Conservation (phyloP, 108 stramenopile species). For the Nannochloropsis gaditana region DNA sequence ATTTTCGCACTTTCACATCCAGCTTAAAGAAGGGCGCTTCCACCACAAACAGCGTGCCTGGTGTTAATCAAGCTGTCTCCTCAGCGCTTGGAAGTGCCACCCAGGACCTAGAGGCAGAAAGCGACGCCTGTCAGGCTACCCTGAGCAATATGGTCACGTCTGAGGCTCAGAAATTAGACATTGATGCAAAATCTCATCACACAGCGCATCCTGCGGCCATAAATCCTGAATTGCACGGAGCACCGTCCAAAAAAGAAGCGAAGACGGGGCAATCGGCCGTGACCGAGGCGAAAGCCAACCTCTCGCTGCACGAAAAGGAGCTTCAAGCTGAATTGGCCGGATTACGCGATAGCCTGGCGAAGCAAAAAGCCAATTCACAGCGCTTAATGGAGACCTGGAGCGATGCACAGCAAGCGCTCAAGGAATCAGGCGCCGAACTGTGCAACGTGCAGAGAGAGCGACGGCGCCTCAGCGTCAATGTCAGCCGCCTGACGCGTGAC, state of each 20-base stretch:
- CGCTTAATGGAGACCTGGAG: background rate
- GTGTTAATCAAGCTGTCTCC: too few species aligned
- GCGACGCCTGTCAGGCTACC: too few species aligned
- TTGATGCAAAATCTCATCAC: too few species aligned
- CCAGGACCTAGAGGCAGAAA: too few species aligned
- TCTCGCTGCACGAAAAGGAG: background rate
- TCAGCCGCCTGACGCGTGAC: background rate
- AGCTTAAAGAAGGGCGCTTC: background rate
- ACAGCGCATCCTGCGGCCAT: too few species aligned
- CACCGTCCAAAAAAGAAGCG: too few species aligned
- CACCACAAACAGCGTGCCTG: background rate
- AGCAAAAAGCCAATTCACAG: constrained; percentile 3
- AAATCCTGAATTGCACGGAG: too few species aligned
- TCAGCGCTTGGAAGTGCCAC: too few species aligned
- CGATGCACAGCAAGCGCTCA: background rate
- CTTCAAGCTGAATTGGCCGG: background rate
- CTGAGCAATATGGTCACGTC: too few species aligned
- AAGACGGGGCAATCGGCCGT: background rate
- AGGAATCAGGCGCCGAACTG: constrained; percentile 13
- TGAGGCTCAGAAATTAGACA: too few species aligned
- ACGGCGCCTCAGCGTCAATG: background rate
- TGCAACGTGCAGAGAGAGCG: constrained; percentile 19
- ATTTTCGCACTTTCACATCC: background rate
- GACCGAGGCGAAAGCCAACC: background rate
- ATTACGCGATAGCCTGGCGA: background rate